Base-by-base conservation (phyloP, 1,139 yeast genomes). In the Cylindricascospora bacillispora region DNA sequence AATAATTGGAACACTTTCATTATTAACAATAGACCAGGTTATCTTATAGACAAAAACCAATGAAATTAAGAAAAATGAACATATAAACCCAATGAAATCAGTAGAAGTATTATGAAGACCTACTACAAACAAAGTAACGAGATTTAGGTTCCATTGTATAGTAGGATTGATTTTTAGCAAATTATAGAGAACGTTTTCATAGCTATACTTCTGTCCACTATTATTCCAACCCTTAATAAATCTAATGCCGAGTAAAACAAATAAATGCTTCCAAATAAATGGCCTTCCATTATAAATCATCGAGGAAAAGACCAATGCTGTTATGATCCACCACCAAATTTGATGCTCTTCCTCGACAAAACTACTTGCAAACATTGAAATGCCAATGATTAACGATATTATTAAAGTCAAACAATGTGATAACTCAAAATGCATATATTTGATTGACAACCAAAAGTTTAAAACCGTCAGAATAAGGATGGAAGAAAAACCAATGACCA, bases 301-400 rank as follows among this genome's bases (percentile, higher is more conserved):
- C 4, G 30, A 29, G 3, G 21, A n/a, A 19, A 34, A 25, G 3
- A 42, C 28, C 1, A 33, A 22, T 6, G 44, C 50, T 3, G 45
- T 43, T 2, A 44, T 21, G 12, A 74, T 61, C 67, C 89, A 78
- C 81, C 93, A 89, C 99, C 99, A 89, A 11, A 85, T 57, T 49
- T 85, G 95, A 48, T 89, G 94, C 47, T 89, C 99, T 52, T 89
- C 99, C 46, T 89, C 99, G n/a, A 89, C 80, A 39, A 85, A 63
- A 15, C 95, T 82, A 22, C 95, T 81, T 0, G 93, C 95, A 60
- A 83, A 82, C 52, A 79, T 38, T 6, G 72, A 60, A 14, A 71
- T 3, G 40, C 61, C 44, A 28, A 53, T 30, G 2, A 62, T 25
- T 12, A 52, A 26, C 2, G 60, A 49, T 13, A 51, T 30, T 16